Percentiles rank a stretch among this genome's conserved stretches.
Conservation (phyloP, 768 basidiomycete species). For the Kwoniella bestiolae region DNA sequence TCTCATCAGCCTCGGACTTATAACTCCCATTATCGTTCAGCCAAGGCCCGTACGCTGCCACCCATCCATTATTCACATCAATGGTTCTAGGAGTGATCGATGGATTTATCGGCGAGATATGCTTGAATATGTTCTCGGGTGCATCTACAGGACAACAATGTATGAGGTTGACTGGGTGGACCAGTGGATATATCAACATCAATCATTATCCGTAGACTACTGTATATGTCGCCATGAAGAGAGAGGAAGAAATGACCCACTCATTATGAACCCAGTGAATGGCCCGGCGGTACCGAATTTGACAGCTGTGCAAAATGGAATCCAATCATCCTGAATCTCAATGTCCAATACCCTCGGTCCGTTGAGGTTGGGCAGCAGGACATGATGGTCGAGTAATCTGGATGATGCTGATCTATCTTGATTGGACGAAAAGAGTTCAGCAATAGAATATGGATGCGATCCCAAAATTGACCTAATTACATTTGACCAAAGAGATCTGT, state of each 20-base stretch:
- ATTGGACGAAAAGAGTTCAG: background rate
- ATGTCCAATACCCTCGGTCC: conserved; percentile 30
- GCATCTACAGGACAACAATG: conserved; percentile 33
- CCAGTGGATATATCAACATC: background rate
- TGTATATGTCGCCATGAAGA: too few relatives aligned
- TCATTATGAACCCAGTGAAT: conserved; percentile 28
- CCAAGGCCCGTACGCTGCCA: conserved; percentile 40
- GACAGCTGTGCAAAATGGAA: background rate
- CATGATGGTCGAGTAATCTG: background rate
- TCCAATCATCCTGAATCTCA: conserved; percentile 27
- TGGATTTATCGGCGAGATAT: conserved; percentile 27
- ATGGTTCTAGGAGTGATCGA: conserved; percentile 1
- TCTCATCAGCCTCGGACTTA: conserved; percentile 32
- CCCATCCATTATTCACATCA: conserved; percentile 25
- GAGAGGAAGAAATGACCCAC: conserved; percentile 10
- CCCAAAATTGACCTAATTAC: too few relatives aligned
- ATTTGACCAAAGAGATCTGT: too few relatives aligned
- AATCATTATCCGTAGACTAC: background rate
- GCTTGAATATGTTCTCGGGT: conserved; percentile 37
- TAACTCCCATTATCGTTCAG: conserved; percentile 37
- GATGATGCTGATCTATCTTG: background rate
- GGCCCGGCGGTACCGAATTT: background rate
- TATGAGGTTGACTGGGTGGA: conserved; percentile 37
- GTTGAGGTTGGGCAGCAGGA: conserved; percentile 19
- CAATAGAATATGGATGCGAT: background rate